Evolutionary conservation across 2,329 filamentous ascomycete species (phyloP).

Genomic region (Aspergillus sergii): DNA sequence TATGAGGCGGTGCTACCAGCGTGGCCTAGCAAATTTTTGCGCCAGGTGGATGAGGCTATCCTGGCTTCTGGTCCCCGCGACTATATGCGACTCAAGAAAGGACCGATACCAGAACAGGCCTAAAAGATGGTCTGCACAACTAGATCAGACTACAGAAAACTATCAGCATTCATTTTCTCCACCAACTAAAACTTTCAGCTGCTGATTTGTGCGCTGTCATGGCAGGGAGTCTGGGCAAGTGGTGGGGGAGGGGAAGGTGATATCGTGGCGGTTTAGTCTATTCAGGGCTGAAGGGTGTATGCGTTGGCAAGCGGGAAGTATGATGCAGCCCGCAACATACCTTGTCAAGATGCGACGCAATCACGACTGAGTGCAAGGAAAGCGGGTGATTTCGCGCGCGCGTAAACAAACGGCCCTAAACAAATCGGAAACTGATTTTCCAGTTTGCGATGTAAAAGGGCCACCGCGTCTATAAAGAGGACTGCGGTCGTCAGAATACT

Average conservation of each 20-base stretch:
- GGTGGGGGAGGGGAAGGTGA: conserved; percentile 21
- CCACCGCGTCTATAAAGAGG: conserved; percentile 13
- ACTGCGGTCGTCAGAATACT: conserved; percentile 18
- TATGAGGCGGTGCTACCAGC: conserved; percentile 35
- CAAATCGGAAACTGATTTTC: conserved; percentile 3
- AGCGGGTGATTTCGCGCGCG: conserved; percentile 19
- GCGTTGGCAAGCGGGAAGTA: conserved; percentile 42
- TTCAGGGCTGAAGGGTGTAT: conserved; percentile 38
- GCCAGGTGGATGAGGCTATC: conserved; percentile 17
- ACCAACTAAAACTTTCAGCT: conserved; percentile 18
- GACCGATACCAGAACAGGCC: conserved; percentile 32
- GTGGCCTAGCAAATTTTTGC: conserved; percentile 17
- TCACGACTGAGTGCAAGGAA: conserved; percentile 26
- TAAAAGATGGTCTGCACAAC: conserved; percentile 23
- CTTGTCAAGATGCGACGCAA: conserved; percentile 36
- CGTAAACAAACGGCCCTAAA: conserved; percentile 14
- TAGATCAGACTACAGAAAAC: conserved; percentile 25
- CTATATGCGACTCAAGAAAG: conserved; percentile 21
- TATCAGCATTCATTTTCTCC: conserved; percentile 27
- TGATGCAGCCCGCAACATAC: conserved; percentile 41
- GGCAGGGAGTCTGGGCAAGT: conserved; percentile 18
- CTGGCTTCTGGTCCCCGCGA: conserved; percentile 17
- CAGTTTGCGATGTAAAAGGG: conserved; percentile 9
- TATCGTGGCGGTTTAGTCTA: conserved; percentile 32
- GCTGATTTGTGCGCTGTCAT: conserved; percentile 32